Evolutionary conservation across 768 basidiomycete species (phyloP).

Genomic region (Russula dissimulans): DNA sequence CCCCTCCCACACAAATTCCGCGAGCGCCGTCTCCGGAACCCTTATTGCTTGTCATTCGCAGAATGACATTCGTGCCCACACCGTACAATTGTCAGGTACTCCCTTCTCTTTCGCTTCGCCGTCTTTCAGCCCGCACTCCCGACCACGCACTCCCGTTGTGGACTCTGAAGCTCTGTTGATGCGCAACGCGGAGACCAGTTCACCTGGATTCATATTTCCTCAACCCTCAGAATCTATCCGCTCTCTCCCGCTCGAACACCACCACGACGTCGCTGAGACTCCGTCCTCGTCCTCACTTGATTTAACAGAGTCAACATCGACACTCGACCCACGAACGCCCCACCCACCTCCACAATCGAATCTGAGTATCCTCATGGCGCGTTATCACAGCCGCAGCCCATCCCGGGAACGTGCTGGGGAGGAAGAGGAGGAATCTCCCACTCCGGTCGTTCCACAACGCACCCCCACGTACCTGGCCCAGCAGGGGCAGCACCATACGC

Average conservation of each 20-base stretch:
- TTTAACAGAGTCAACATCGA: conserved; percentile 18
- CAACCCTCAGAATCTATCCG: conserved; percentile 10
- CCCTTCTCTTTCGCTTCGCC: conserved; percentile 29
- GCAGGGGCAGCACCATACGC: background rate
- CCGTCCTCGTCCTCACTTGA: conserved; percentile 23
- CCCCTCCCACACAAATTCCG: conserved; percentile 23
- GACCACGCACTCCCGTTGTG: conserved; percentile 31
- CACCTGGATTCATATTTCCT: conserved; percentile 17
- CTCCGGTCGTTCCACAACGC: conserved; percentile 5
- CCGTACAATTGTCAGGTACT: conserved; percentile 56
- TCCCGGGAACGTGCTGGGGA: conserved; percentile 4
- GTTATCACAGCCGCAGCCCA: conserved; percentile 13
- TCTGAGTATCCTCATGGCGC: conserved; percentile 31
- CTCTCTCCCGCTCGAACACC: conserved; percentile 10
- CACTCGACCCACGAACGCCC: conserved; percentile 18
- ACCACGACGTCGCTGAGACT: conserved; percentile 4
- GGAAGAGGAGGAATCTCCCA: background rate
- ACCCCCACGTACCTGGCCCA: background rate
- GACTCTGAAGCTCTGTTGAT: conserved; percentile 27
- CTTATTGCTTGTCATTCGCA: conserved; percentile 41
- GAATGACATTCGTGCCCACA: conserved; percentile 54
- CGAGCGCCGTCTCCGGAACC: conserved; percentile 13
- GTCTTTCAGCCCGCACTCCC: conserved; percentile 18
- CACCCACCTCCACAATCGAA: conserved; percentile 25
- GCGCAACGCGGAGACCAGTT: conserved; percentile 2